These are phyloP conservation scores for Plasmodium vivax DNA, from an alignment of 169 alveolate species.

Conservation along the genomic window DNA sequence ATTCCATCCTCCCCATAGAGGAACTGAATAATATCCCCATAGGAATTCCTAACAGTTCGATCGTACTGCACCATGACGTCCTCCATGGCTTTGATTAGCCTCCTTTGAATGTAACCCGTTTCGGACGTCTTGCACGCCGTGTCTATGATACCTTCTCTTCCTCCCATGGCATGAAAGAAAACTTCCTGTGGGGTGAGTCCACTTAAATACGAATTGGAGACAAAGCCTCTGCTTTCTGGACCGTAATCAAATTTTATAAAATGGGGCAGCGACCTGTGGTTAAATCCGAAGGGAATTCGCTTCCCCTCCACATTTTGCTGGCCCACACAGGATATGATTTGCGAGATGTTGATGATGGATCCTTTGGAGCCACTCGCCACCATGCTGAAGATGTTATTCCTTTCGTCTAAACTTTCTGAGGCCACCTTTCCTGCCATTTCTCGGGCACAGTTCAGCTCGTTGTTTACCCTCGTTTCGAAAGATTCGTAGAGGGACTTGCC, in stretches of 20 bases:
- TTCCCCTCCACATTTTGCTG: constrained; percentile 99
- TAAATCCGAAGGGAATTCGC: constrained; percentile 98
- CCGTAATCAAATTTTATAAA: constrained; percentile 99
- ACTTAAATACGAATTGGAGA: constrained; percentile 96
- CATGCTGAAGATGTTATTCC: constrained; percentile 98
- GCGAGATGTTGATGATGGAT: constrained; percentile 95
- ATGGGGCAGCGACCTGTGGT: constrained; percentile 99
- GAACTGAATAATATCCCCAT: constrained; percentile 97
- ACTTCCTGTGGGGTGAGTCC: constrained; percentile 98
- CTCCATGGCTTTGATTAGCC: constrained; percentile 99
- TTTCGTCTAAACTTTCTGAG: constrained; percentile 92
- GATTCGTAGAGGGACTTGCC: constrained; percentile 98
- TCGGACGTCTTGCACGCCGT: constrained; percentile 99
- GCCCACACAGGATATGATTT: constrained; percentile 99
- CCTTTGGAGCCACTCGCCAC: constrained; percentile 98
- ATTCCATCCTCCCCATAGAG: constrained; percentile 99
- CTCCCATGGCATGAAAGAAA: constrained; percentile 99
- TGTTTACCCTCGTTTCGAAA: constrained; percentile 97
- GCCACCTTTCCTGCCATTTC: constrained; percentile 93
- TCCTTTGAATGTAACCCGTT: constrained; percentile 99
- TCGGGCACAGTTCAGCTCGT: constrained; percentile 96
- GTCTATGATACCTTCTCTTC: constrained; percentile 99
- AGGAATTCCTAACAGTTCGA: constrained; percentile 97
- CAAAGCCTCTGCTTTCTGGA: constrained; percentile 99
- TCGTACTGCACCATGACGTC: constrained; percentile 99